Conservation (phyloP, 2,329 filamentous ascomycete species). For the Epichloe hybrida region DNA sequence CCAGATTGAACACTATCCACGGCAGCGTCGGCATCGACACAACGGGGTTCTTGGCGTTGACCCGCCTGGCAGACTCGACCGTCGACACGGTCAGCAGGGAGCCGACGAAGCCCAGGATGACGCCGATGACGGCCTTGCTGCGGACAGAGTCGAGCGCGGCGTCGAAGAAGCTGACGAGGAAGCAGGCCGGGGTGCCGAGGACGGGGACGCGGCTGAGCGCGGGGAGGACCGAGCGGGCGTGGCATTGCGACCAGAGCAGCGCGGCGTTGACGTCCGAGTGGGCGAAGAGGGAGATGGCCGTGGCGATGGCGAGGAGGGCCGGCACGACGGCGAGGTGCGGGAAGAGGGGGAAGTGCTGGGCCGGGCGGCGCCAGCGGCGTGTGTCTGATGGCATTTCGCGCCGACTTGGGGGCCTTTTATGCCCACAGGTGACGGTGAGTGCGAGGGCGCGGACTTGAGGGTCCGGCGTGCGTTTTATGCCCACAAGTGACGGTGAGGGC, state of each 20-base stretch:
- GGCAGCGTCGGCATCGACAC: constrained; percentile 25
- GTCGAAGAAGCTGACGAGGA: constrained; percentile 36
- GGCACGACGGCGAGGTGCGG: constrained; percentile 38
- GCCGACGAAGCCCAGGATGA: constrained; percentile 30
- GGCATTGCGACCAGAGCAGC: constrained; percentile 40
- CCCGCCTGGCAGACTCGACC: constrained; percentile 35
- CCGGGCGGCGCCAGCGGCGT: constrained; percentile 26
- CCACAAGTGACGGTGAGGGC: too few relatives aligned
- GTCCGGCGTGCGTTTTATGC: too few relatives aligned
- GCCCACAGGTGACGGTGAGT: too few relatives aligned
- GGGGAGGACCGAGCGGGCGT: constrained; percentile 32
- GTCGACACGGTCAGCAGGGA: constrained; percentile 34
- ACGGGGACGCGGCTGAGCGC: constrained; percentile 29
- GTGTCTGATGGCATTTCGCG: background rate
- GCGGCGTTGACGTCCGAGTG: constrained; percentile 37
- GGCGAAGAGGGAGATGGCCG: constrained; percentile 27
- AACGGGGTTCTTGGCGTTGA: constrained; percentile 22
- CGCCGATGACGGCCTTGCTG: constrained; percentile 26
- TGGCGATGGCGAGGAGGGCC: constrained; percentile 30
- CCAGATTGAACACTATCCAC: constrained; percentile 35
- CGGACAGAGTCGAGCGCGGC: constrained; percentile 28
- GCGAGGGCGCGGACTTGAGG: too few relatives aligned
- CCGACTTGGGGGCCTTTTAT: background rate
- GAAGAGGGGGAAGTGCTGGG: constrained; percentile 39
- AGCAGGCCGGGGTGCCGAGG: constrained; percentile 33